Conservation (phyloP, 106 monocot genomes). For the Acorus gramineus region DNA sequence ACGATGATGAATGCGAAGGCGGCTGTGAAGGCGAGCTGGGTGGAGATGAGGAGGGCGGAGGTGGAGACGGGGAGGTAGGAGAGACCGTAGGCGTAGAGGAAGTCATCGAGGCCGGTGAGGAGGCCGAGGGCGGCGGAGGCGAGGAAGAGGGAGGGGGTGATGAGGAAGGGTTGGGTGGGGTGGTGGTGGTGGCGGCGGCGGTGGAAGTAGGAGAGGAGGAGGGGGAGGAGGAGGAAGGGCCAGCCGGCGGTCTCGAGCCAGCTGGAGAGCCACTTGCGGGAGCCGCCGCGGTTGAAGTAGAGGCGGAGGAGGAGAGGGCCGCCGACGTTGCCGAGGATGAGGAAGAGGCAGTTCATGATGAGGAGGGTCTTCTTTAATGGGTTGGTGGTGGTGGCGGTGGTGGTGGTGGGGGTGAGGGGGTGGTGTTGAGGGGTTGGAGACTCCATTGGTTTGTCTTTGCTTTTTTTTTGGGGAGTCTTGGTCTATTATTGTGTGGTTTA, state of each 20-base stretch:
- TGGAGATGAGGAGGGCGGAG: constrained; percentile 28
- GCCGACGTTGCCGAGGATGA: constrained; percentile 11
- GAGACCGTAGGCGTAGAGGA: constrained; percentile 11
- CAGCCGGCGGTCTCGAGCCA: constrained; percentile 27
- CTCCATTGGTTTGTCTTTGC: neutral
- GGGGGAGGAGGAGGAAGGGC: constrained; percentile 23
- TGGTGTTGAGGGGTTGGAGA: constrained; percentile 5
- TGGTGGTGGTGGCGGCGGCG: neutral
- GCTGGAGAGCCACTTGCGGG: constrained; percentile 27
- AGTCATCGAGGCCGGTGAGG: constrained; percentile 29
- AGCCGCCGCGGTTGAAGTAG: constrained; percentile 24
- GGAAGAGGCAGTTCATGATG: constrained; percentile 10
- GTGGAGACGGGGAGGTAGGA: constrained; percentile 24
- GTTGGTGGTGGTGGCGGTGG: neutral
- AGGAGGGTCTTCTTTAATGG: constrained; percentile 8
- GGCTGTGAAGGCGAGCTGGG: constrained; percentile 38
- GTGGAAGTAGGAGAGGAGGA: constrained; percentile 9
- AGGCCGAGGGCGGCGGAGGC: constrained; percentile 15
- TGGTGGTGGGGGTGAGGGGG: neutral
- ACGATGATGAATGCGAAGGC: constrained; percentile 39
- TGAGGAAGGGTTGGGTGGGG: neutral
- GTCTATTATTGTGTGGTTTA: no score
- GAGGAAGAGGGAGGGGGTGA: constrained; percentile 12
- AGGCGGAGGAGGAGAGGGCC: constrained; percentile 28
- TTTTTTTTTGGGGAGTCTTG: no score